Conservation (phyloP, 2,329 filamentous ascomycete genomes). For the Penicillium brasilianum region DNA sequence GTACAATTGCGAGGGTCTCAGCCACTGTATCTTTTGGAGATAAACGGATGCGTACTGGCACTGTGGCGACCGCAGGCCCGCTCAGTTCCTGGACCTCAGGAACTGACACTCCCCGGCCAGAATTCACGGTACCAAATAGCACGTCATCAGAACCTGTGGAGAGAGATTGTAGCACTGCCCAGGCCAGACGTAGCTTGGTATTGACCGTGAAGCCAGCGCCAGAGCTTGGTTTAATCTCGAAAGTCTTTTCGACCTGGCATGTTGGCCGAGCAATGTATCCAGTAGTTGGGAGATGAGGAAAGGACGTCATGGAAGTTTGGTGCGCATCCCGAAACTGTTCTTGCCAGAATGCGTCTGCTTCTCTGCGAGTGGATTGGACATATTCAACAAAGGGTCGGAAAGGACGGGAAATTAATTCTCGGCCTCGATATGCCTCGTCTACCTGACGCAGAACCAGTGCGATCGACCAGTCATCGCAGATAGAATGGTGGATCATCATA, state of each 20-base stretch:
- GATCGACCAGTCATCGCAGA: conserved; percentile 30
- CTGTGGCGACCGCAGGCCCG: conserved; percentile 18
- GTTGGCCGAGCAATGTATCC: no score
- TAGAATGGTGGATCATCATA: conserved; percentile 4
- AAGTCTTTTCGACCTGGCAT: no score
- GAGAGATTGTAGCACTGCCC: no score
- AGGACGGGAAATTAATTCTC: conserved; percentile 9
- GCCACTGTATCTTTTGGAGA: no score
- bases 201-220: no score
- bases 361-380: conserved; percentile 4
- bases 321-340: no score
- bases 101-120: conserved; percentile 17
- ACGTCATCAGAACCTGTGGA: conserved; percentile 4
- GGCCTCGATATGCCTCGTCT: conserved; percentile 18
- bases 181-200: no score
- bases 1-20: conserved; percentile 11
- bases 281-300: no score
- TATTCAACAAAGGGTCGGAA: conserved; percentile 25
- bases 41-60: conserved; percentile 9
- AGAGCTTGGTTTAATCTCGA: no score
- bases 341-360: no score
- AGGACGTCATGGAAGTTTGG: no score
- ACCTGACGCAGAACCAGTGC: conserved; percentile 21
- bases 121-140: conserved; percentile 21
- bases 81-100: conserved; percentile 13